A percentile compares a stretch with the other conserved stretches of the same genome.
Evolutionary conservation across 306 rosid species (phyloP).

Genomic region (Hippophae rhamnoides): DNA sequence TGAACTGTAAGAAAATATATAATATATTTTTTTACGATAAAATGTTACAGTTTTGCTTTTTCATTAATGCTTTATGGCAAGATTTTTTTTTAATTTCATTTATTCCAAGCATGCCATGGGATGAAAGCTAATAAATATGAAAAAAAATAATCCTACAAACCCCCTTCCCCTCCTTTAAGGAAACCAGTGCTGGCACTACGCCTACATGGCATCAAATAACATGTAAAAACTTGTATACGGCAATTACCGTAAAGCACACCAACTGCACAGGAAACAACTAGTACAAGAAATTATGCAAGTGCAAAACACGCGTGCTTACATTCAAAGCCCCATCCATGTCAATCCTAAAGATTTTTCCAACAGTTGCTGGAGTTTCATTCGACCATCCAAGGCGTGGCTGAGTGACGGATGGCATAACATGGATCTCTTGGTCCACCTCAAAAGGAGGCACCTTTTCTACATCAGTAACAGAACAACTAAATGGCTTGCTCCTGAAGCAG

Average conservation of each 20-base stretch:
- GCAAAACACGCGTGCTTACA: constrained; percentile 39
- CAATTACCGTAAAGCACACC: neutral
- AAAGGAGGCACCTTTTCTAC: constrained; percentile 85
- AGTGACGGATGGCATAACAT: constrained; percentile 58
- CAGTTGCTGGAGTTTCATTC: constrained; percentile 81
- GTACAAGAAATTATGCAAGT: constrained; percentile 5
- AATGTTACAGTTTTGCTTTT: too few species aligned
- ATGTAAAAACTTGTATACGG: too few species aligned
- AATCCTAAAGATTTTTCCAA: constrained; percentile 72
- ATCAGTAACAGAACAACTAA: constrained; percentile 85
- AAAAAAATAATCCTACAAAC: too few species aligned
- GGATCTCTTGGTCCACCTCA: constrained; percentile 85
- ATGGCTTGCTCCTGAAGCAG: constrained; percentile 95
- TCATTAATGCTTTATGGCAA: too few species aligned
- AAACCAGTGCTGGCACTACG: too few species aligned
- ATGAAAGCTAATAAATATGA: too few species aligned
- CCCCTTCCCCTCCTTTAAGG: too few species aligned
- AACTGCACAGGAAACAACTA: neutral
- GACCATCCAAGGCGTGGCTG: constrained; percentile 98
- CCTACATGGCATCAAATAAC: too few species aligned
- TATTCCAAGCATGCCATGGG: too few species aligned
- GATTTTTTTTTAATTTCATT: too few species aligned
- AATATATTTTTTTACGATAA: too few species aligned
- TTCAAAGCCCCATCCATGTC: constrained; percentile 97
- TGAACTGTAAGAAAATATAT: too few species aligned